Percentiles rank a stretch among this genome's conserved stretches.
Conservation (phyloP, 257 asterid genomes). For the Coffea canephora region DNA sequence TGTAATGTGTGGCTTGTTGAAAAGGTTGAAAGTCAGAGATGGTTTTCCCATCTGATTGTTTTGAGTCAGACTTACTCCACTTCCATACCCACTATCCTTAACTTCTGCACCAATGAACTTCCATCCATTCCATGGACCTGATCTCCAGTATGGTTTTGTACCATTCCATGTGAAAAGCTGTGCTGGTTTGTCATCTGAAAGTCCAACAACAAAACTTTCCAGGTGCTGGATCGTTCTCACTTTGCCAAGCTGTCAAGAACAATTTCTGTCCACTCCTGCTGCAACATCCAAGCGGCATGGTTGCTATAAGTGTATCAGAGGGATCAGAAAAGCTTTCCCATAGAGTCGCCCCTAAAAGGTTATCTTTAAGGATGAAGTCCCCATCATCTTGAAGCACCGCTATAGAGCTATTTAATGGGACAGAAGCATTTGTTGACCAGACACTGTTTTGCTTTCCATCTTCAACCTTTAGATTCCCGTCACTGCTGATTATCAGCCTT, state of each 20-base stretch:
- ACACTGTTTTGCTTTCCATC: conserved; percentile 22
- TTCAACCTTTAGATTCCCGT: conserved; percentile 18
- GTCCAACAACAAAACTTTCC: conserved; percentile 22
- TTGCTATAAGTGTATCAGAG: conserved; percentile 19
- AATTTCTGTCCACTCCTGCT: conserved; percentile 12
- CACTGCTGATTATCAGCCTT: conserved; percentile 15
- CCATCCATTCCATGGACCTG: too few species aligned
- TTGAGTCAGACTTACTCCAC: conserved; percentile 10
- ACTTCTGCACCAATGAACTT: conserved; percentile 5
- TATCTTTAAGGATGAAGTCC: conserved; percentile 23
- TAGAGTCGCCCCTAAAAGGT: conserved; percentile 6
- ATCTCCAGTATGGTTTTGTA: neutral
- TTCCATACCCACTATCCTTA: neutral
- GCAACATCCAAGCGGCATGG: conserved; percentile 21
- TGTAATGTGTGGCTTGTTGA: neutral
- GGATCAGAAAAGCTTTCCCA: conserved; percentile 27
- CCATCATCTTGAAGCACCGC: conserved; percentile 25
- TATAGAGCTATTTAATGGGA: conserved; percentile 13
- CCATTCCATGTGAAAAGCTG: conserved; percentile 23
- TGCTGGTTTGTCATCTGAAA: conserved; percentile 21
- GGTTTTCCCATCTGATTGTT: conserved; percentile 21
- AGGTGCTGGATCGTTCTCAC: conserved; percentile 25
- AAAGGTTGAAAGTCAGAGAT: conserved; percentile 4
- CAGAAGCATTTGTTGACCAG: conserved; percentile 25
- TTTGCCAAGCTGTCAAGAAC: conserved; percentile 20